phyloP scores from a whole-genome alignment of 306 rosid genomes.

The Astragalus glycyphyllos region DNA sequence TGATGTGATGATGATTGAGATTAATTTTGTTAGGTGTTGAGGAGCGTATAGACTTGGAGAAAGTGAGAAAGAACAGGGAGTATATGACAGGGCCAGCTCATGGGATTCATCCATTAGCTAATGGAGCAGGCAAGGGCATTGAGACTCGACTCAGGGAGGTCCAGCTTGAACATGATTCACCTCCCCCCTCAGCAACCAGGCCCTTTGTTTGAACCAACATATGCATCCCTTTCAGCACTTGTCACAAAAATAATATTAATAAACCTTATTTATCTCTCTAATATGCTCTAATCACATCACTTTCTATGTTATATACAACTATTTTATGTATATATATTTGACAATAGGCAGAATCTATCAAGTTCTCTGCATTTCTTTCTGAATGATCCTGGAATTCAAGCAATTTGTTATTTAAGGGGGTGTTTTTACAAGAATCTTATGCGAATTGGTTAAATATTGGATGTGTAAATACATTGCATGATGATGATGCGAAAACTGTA shows the following conservation, averaged over 20 bases:
- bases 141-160: slow-evolving; percentile 69
- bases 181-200: slow-evolving; percentile 39
- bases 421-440: slow-evolving; percentile 11
- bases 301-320: too few relatives aligned
- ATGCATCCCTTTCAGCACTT: neutral
- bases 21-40: slow-evolving; percentile 42
- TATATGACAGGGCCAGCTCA: slow-evolving; percentile 63
- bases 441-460: neutral
- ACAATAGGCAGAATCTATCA: neutral
- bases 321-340: neutral
- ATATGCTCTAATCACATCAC: too few relatives aligned
- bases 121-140: slow-evolving; percentile 71
- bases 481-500: neutral
- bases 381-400: neutral
- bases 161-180: slow-evolving; percentile 2
- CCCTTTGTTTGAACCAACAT: slow-evolving; percentile 48
- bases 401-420: slow-evolving; percentile 4
- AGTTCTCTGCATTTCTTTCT: slow-evolving; percentile 5
- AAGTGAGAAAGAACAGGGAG: slow-evolving; percentile 65
- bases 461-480: too few relatives aligned
- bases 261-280: too few relatives aligned
- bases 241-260: neutral
- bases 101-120: slow-evolving; percentile 79
- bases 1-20: too few relatives aligned
- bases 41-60: slow-evolving; percentile 48